phyloP scores from a whole-genome alignment of 176 grass and related monocot species.

The Phoenix roebelenii region DNA sequence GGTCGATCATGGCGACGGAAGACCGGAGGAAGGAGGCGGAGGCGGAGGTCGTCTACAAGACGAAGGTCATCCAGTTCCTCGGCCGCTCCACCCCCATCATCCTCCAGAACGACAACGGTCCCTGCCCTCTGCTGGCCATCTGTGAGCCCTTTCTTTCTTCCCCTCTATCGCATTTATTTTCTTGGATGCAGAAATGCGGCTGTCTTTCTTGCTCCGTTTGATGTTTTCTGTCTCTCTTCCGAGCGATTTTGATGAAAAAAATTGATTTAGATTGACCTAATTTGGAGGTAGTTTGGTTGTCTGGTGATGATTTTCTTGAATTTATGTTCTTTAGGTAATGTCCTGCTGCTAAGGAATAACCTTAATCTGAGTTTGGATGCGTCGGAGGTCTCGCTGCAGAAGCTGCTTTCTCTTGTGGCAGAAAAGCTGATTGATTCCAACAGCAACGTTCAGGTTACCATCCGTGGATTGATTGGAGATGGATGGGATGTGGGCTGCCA shows the following conservation, averaged over 20 bases:
- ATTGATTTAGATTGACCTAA: not conserved
- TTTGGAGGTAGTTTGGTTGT: not conserved
- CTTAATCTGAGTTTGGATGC: slow-evolving; percentile 72
- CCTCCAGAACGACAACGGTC: slow-evolving; percentile 97
- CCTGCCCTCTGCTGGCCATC: slow-evolving; percentile 93
- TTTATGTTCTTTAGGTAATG: slow-evolving; percentile 50
- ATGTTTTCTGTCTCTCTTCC: too few relatives aligned
- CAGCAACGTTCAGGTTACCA: slow-evolving; percentile 52
- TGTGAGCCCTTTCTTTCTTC: slow-evolving; percentile 35
- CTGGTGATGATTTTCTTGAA: not conserved
- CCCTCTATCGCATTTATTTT: not conserved
- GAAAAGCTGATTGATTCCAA: slow-evolving; percentile 87
- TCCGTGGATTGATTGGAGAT: too few relatives aligned
- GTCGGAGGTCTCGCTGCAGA: slow-evolving; percentile 87
- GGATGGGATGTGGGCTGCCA: too few relatives aligned
- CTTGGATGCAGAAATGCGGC: not conserved
- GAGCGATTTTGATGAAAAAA: too few relatives aligned
- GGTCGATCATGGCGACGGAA: slow-evolving; percentile 5
- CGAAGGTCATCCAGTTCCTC: slow-evolving; percentile 76
- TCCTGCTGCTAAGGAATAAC: slow-evolving; percentile 83
- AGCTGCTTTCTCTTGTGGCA: slow-evolving; percentile 80
- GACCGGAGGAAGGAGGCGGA: slow-evolving; percentile 8
- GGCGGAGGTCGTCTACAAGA: slow-evolving; percentile 66
- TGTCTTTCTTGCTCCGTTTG: not conserved
- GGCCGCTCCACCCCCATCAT: slow-evolving; percentile 78